phyloP scores from a whole-genome alignment of 2,329 filamentous ascomycete genomes.

The Trichoderma harzianum region DNA sequence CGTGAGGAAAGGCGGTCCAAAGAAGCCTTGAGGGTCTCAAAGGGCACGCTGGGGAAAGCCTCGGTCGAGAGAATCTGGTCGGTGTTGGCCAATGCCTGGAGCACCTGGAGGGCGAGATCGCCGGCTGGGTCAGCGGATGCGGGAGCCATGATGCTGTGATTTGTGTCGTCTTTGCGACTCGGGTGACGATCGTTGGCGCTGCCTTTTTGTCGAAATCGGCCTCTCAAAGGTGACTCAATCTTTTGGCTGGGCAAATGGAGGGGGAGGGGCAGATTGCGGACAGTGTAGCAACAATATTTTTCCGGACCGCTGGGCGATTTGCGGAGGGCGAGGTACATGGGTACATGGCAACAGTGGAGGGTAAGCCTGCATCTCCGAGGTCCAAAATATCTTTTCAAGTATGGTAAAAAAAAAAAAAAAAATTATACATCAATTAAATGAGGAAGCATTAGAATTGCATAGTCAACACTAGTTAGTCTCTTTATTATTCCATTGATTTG shows the following conservation, averaged over 20 bases:
- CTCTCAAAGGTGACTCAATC: conserved; percentile 17
- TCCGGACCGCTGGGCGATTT: conserved; percentile 13
- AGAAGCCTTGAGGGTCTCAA: conserved; percentile 74
- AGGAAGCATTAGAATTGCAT: not conserved
- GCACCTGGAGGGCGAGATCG: conserved; percentile 62
- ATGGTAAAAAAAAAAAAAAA: too few species aligned
- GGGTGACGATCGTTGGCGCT: conserved; percentile 1
- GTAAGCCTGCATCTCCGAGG: too few species aligned
- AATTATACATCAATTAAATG: not conserved
- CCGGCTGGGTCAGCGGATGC: conserved; percentile 26
- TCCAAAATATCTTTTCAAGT: not conserved
- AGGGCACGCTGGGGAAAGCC: conserved; percentile 64
- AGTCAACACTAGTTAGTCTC: not conserved
- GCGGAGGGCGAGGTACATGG: not conserved
- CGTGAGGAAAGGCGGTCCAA: conserved; percentile 82
- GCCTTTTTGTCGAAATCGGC: conserved; percentile 1
- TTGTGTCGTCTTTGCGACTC: not conserved
- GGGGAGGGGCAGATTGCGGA: conserved; percentile 20
- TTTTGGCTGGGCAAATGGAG: conserved; percentile 14
- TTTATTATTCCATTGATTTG: not conserved
- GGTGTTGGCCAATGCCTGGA: conserved; percentile 61
- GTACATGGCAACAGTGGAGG: not conserved
- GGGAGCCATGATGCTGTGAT: conserved; percentile 15
- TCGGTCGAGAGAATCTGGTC: conserved; percentile 66
- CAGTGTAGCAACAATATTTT: conserved; percentile 15